Percentiles rank a stretch among this genome's conserved stretches.
Evolutionary conservation across 2,329 filamentous ascomycete genomes (phyloP).

Genomic region (Sclerotinia sclerotiorum): DNA sequence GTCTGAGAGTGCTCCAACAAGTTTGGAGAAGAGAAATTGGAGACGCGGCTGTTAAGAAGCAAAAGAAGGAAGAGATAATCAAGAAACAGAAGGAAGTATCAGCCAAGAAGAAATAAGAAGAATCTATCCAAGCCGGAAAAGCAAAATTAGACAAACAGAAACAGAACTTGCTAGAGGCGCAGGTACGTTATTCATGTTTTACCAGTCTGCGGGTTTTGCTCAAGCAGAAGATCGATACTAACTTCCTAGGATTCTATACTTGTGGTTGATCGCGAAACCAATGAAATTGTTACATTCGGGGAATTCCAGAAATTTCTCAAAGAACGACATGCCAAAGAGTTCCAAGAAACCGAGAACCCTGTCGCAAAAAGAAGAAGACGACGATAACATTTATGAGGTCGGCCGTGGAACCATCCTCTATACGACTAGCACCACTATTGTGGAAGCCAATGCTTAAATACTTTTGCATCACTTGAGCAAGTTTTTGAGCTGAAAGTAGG

Average conservation of each 20-base stretch:
- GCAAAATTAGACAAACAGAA: background rate
- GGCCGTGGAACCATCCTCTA: background rate
- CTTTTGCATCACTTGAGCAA: too few relatives aligned
- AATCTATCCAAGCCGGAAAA: background rate
- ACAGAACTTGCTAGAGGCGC: background rate
- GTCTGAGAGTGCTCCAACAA: background rate
- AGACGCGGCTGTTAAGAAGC: background rate
- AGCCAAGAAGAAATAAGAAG: too few relatives aligned
- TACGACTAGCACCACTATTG: background rate
- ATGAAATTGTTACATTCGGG: background rate
- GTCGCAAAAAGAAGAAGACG: background rate
- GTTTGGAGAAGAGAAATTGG: background rate
- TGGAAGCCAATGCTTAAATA: too few relatives aligned
- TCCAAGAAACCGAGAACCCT: background rate
- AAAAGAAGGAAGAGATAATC: background rate
- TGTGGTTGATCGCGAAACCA: constrained; percentile 1
- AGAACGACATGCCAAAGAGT: background rate
- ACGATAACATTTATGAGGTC: background rate
- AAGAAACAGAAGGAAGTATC: background rate
- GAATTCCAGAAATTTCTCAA: constrained; percentile 1
- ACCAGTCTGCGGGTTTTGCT: too few relatives aligned
- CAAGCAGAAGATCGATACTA: background rate
- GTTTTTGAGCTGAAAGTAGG: too few relatives aligned
- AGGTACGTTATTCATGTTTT: background rate
- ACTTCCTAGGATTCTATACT: background rate